Conservation (phyloP, 495 filamentous ascomycete species). For the Penicillium daleae region DNA sequence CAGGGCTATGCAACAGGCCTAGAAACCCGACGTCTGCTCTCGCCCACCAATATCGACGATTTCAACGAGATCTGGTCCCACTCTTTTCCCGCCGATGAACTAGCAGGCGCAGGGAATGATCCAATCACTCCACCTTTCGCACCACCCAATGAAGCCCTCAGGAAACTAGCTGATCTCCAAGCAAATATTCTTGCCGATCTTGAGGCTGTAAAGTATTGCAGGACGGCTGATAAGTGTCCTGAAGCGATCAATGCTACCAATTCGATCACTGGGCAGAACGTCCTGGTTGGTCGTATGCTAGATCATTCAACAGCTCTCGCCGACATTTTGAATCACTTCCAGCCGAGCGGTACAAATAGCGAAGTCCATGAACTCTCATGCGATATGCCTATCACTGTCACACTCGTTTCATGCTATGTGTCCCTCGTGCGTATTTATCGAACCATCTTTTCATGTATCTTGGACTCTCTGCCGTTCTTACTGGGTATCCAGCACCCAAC, state of each 20-base stretch:
- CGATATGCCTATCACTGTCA: not conserved
- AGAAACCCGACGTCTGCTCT: not conserved
- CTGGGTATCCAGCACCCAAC: not conserved
- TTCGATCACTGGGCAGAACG: not conserved
- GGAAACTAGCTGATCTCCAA: not conserved
- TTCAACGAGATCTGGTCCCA: not conserved
- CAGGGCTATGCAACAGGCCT: not conserved
- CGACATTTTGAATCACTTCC: not conserved
- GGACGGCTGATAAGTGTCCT: not conserved
- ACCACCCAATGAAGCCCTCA: not conserved
- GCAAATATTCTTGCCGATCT: not conserved
- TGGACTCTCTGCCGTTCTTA: not conserved
- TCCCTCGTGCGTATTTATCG: not conserved
- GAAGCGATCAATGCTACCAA: not conserved
- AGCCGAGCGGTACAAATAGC: not conserved
- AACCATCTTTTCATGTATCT: not conserved
- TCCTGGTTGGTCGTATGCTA: not conserved
- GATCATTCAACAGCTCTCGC: not conserved
- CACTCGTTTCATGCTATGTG: not conserved
- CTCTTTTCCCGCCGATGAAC: not conserved
- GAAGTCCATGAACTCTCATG: not conserved
- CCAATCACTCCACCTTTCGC: not conserved
- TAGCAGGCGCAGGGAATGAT: not conserved
- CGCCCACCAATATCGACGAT: not conserved
- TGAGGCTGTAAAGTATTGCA: not conserved